Evolutionary conservation across 257 asterid genomes (phyloP), one percentile per base, ranked within the genome.

Genomic region (Gardenia jasminoides): DNA sequence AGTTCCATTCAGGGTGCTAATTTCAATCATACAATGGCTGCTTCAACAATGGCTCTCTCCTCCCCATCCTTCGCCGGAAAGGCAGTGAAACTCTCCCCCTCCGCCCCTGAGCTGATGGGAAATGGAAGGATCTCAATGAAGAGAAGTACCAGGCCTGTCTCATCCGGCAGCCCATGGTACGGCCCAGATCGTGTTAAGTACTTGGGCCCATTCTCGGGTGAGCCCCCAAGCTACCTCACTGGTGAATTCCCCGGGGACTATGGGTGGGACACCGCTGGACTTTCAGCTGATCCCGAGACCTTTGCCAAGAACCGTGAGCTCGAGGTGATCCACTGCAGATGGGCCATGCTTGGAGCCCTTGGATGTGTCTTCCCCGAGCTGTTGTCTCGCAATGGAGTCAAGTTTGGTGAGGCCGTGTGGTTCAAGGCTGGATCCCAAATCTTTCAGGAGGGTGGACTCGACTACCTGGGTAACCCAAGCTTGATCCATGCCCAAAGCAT

Each of bases 291-390:
- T 61, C 67, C 67, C 13, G 67, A 61, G 67, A 61, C 67, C 16
- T 61, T 61, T 61, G 67, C 67, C 31, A 61, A 61, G 33, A 61
- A 61, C 16, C 67, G 33, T 10, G 67, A 61, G 33, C 67, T 61
- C 28, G 64, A 58, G 64, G 64, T 58, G 28, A 58, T 58, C 64
- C 64, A 58, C 64, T 7, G 3, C 26, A 58, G 64, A 58, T 58
- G 64, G 64, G 64, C 64, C 9, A 58, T 58, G 64, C 64, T 58
- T 58, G 64, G 67, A 61, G 67, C 67, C 13, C 67, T 61, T n/a
- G 67, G 67, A 24, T 61, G 31, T 4, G 67, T 61, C 33, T 61
- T 61, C 67, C 67, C 67, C 0, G 67, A 61, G 67, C 67, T 61
- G 33, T 61, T 61, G 67, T 10, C 67, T 4, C 33, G 67, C 0